These are phyloP conservation scores for Fusarium nygamai DNA, from an alignment of 2,329 filamentous ascomycete species.

Conservation along the genomic window DNA sequence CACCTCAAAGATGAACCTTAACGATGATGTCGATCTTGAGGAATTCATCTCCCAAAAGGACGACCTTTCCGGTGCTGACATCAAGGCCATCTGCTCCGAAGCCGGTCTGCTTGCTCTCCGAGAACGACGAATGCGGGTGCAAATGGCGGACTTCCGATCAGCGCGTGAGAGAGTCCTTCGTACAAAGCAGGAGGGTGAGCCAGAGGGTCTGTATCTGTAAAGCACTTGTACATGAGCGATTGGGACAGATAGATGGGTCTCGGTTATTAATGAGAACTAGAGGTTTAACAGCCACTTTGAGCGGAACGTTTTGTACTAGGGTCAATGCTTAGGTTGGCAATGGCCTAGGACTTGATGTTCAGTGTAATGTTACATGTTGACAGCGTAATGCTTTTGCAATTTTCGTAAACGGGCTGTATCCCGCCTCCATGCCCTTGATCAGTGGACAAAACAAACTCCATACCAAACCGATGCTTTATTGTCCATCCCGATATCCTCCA, in stretches of 20 bases:
- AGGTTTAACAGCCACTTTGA: constrained; percentile 15
- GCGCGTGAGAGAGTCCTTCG: constrained; percentile 95
- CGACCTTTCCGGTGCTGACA: constrained; percentile 95
- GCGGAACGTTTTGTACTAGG: not conserved
- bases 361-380: constrained; percentile 7
- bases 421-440: not conserved
- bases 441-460: not conserved
- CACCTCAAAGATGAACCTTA: constrained; percentile 98
- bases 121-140: constrained; percentile 96
- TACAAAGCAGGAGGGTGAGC: constrained; percentile 98
- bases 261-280: constrained; percentile 38
- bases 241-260: constrained; percentile 33
- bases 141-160: constrained; percentile 97
- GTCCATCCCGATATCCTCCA: not conserved
- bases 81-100: constrained; percentile 98
- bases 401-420: not conserved
- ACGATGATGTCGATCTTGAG: constrained; percentile 96
- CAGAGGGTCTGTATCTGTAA: constrained; percentile 98
- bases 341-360: not conserved
- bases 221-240: constrained; percentile 37
- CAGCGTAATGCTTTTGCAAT: not conserved
- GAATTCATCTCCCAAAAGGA: constrained; percentile 99
- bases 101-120: constrained; percentile 93
- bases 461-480: not conserved
- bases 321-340: not conserved